Conservation (phyloP, 169 alveolate species). For the Fabrea salina region DNA sequence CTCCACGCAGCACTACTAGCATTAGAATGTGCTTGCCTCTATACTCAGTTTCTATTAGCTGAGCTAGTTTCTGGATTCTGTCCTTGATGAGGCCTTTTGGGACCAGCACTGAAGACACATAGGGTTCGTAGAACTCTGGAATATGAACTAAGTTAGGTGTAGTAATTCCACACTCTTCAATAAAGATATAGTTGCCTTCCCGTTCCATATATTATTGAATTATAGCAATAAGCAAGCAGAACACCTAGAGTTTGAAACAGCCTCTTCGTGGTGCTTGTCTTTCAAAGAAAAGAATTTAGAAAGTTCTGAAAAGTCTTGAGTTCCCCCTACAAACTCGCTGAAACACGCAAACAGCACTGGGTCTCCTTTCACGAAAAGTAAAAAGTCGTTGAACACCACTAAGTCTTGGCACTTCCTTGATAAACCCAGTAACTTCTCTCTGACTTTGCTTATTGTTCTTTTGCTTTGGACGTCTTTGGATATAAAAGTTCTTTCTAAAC, state of each 20-base stretch:
- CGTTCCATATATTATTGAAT: neutral
- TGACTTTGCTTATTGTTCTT: neutral
- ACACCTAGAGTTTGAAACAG: too few species aligned
- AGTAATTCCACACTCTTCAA: neutral
- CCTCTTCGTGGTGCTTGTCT: too few species aligned
- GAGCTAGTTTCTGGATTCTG: constrained; percentile 24
- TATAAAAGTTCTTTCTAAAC: neutral
- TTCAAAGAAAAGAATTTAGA: too few species aligned
- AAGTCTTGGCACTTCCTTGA: neutral
- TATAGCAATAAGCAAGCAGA: too few species aligned
- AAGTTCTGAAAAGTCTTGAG: too few species aligned
- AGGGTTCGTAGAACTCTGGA: constrained; percentile 15
- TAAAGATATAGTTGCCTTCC: neutral
- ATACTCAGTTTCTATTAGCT: neutral
- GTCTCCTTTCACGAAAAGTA: neutral
- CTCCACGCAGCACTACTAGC: constrained; percentile 9
- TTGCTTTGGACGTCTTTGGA: neutral
- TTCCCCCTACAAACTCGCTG: neutral
- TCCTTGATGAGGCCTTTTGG: constrained; percentile 17
- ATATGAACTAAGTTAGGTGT: neutral
- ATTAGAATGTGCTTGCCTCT: neutral
- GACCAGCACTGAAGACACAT: neutral
- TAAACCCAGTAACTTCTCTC: neutral
- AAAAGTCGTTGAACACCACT: neutral
- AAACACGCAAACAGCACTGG: neutral